Conservation (phyloP, 805 yeast genomes). For the Jamesozyma spencerorum region DNA sequence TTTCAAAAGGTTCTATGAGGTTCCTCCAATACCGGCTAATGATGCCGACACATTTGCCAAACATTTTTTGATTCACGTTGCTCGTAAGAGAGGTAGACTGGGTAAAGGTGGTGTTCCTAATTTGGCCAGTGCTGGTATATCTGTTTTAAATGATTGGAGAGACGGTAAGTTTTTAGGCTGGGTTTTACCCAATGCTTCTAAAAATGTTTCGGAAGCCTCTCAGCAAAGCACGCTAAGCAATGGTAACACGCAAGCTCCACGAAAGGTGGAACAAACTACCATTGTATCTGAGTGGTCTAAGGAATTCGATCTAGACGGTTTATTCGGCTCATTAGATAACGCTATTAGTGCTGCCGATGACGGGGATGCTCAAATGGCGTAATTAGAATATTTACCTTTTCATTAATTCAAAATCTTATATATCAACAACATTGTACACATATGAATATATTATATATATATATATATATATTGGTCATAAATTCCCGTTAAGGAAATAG, state of each 20-base stretch:
- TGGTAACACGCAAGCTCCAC: constrained; percentile 34
- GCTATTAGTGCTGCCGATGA: constrained; percentile 24
- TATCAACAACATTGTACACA: neutral
- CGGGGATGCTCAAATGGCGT: constrained; percentile 13
- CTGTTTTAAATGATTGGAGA: constrained; percentile 90
- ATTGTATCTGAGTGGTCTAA: constrained; percentile 87
- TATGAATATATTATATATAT: neutral
- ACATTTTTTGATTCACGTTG: constrained; percentile 83
- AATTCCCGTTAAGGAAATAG: no score
- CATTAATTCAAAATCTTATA: neutral
- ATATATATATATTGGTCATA: no score
- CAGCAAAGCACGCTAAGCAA: constrained; percentile 29
- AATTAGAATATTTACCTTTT: neutral
- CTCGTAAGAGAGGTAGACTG: constrained; percentile 84
- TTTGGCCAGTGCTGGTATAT: constrained; percentile 70
- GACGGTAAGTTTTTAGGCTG: constrained; percentile 92
- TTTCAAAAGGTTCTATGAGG: constrained; percentile 59
- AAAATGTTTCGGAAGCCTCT: constrained; percentile 25
- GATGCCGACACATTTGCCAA: constrained; percentile 72
- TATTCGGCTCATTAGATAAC: constrained; percentile 41
- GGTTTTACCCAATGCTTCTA: constrained; percentile 62
- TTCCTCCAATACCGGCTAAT: constrained; percentile 70
- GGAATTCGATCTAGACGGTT: constrained; percentile 85
- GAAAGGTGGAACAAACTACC: constrained; percentile 51
- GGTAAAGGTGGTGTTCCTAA: constrained; percentile 93